Evolutionary conservation across 768 basidiomycete species (phyloP), one percentile per base, ranked within the genome.

Genomic region (Pleurotus pulmonarius): DNA sequence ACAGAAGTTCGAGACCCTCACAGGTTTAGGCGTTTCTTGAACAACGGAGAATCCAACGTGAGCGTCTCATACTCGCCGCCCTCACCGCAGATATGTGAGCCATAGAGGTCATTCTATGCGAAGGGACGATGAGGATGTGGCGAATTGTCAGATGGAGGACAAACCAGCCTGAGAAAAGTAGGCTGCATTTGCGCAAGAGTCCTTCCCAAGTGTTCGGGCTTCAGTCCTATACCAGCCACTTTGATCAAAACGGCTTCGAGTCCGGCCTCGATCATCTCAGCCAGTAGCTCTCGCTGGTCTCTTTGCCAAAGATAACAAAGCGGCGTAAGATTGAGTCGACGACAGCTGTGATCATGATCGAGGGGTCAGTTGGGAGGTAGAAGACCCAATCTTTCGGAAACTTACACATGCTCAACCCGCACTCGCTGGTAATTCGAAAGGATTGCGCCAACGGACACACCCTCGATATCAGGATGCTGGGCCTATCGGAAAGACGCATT

Each of bases 51-150:
- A 61, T 97, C 92, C 11, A 94, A 74, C 1, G 96, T 98, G 56
- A 98, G 75, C 0, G 88, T 92, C 68, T 99, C 97, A 70, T 98
- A 99, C 73, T 99, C 97, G 2, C 97, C 97, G 1, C 97, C 97
- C 73, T 99, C 97, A 8, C 97, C 97, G 59, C 96, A 98, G 1
- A 96, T 81, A 66, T 99, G 97, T 0, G 89, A 87, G 3, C 94
- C 94, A 63, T 94, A 99, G 24, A 83, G 70, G 8, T 71, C 65
- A 67, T 95, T 92, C 92, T 94, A 60, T 2, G 37, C 16, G 11
- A 34, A 20, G 49, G 18, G 41, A 12, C 25, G 26, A 37, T 55
- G 25, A 51, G 25, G 16, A 25, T 29, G 24, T 39, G 38, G 11
- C 41, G 40, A 58, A 29, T 26, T 26, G 55, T 24, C 11, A 20